These are phyloP conservation scores for Boletus semigastroideus DNA, from an alignment of 1,284 basidiomycete species.

Conservation along the genomic window DNA sequence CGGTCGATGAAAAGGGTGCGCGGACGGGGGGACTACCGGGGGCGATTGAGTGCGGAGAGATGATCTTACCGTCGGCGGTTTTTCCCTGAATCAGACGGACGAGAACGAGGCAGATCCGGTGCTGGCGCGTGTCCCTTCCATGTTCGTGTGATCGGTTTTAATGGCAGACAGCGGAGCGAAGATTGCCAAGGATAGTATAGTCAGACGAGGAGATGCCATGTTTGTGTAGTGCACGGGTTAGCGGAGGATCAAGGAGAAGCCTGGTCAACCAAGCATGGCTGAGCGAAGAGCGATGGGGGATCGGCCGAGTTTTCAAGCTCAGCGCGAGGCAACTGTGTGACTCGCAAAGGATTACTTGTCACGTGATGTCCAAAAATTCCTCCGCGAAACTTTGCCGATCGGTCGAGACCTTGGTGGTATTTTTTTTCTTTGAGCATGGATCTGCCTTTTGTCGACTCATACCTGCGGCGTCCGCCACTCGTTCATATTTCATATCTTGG, in stretches of 20 bases:
- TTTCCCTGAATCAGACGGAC: constrained; percentile 1
- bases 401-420: background rate
- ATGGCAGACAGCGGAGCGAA: background rate
- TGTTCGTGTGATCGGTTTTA: constrained; percentile 1
- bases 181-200: background rate
- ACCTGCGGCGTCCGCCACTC: constrained; percentile 30
- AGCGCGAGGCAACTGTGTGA: no score
- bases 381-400: constrained; percentile 16
- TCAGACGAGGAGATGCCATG: constrained; percentile 1
- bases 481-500: constrained; percentile 11
- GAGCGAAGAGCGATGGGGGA: background rate
- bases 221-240: background rate
- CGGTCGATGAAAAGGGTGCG: constrained; percentile 2
- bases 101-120: constrained; percentile 6
- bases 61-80: constrained; percentile 11
- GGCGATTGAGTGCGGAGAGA: constrained; percentile 11
- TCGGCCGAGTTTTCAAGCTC: constrained; percentile 20
- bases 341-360: no score
- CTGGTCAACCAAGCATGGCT: background rate
- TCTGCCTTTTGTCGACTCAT: constrained; percentile 12
- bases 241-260: constrained; percentile 11
- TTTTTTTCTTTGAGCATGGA: constrained; percentile 9
- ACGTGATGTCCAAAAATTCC: constrained; percentile 8
- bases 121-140: constrained; percentile 1
- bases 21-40: background rate